Percentiles rank a stretch among this genome's conserved stretches.
Conservation (phyloP, 495 filamentous ascomycete genomes). For the Xylaria cubensis region DNA sequence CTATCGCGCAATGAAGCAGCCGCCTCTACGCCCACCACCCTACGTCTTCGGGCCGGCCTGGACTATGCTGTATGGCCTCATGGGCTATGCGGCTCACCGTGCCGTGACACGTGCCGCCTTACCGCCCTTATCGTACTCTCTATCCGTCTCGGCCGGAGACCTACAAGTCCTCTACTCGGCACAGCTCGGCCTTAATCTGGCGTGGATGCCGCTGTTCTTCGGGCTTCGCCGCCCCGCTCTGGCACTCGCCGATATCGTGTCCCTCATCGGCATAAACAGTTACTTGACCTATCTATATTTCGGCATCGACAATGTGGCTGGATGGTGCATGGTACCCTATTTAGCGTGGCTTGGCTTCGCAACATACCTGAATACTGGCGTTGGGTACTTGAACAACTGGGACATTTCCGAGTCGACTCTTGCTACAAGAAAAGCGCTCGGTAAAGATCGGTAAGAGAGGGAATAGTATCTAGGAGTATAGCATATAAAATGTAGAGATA, state of each 20-base stretch:
- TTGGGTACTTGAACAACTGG: slow-evolving; percentile 81
- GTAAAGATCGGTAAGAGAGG: slow-evolving; percentile 21
- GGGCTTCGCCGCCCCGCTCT: slow-evolving; percentile 69
- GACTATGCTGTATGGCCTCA: slow-evolving; percentile 84
- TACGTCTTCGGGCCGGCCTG: slow-evolving; percentile 84
- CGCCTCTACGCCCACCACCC: slow-evolving; percentile 79
- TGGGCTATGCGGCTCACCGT: slow-evolving; percentile 88
- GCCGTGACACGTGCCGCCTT: slow-evolving; percentile 62
- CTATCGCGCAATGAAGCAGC: slow-evolving; percentile 76
- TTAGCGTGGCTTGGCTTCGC: slow-evolving; percentile 84
- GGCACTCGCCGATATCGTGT: slow-evolving; percentile 77
- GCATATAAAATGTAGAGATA: slow-evolving; percentile 14
- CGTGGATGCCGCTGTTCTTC: slow-evolving; percentile 97
- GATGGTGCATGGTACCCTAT: slow-evolving; percentile 79
- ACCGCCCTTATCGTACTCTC: slow-evolving; percentile 40
- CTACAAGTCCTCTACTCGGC: slow-evolving; percentile 74
- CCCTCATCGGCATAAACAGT: slow-evolving; percentile 70
- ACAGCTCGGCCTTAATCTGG: slow-evolving; percentile 81
- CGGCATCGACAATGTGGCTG: slow-evolving; percentile 71
- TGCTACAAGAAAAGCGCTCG: slow-evolving; percentile 31
- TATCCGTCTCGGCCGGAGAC: slow-evolving; percentile 36
- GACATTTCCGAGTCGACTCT: slow-evolving; percentile 54
- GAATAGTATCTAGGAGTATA: slow-evolving; percentile 13
- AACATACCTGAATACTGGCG: slow-evolving; percentile 75
- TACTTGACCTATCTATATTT: slow-evolving; percentile 78